A percentile compares a stretch with the other conserved stretches of the same genome.
Evolutionary conservation across 805 yeast species (phyloP).

Genomic region (Metschnikowia continentalis): DNA sequence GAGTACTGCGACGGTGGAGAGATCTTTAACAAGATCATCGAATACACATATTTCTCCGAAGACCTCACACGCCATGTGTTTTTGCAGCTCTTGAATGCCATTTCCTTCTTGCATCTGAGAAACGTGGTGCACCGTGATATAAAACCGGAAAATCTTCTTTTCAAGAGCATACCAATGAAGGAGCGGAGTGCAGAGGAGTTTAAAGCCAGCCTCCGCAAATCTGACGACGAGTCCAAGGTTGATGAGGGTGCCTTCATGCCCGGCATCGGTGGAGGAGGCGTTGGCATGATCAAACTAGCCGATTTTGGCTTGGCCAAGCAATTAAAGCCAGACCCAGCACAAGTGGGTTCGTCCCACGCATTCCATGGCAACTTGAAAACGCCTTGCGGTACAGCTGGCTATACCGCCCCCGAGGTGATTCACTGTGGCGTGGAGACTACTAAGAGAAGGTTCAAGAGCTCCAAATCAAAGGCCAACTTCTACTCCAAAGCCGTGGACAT

Average conservation of each 20-base stretch:
- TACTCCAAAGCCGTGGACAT: conserved; percentile 94
- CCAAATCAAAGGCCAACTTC: conserved; percentile 14
- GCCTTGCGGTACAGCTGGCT: conserved; percentile 98
- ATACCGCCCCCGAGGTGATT: conserved; percentile 97
- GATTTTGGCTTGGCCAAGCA: conserved; percentile 95
- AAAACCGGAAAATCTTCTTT: conserved; percentile 75
- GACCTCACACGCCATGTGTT: conserved; percentile 62
- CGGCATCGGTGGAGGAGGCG: conserved; percentile 87
- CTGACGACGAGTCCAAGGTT: conserved; percentile 66
- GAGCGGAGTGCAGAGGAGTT: conserved; percentile 41
- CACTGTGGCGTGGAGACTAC: conserved; percentile 62
- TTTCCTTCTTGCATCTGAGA: conserved; percentile 65
- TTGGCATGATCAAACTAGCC: conserved; percentile 85
- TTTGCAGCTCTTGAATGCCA: conserved; percentile 58
- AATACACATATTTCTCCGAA: conserved; percentile 62
- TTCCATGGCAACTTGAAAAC: conserved; percentile 67
- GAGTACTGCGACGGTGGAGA: conserved; percentile 80
- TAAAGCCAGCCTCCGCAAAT: conserved; percentile 43
- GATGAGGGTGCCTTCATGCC: conserved; percentile 86
- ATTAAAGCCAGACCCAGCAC: conserved; percentile 58
- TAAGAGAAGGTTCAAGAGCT: conserved; percentile 14
- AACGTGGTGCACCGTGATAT: conserved; percentile 83
- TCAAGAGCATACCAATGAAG: conserved; percentile 49
- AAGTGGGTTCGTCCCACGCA: conserved; percentile 3
- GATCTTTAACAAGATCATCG: conserved; percentile 62